Conservation (phyloP, 129 eudicot genomes). For the Escallonia herrerae region DNA sequence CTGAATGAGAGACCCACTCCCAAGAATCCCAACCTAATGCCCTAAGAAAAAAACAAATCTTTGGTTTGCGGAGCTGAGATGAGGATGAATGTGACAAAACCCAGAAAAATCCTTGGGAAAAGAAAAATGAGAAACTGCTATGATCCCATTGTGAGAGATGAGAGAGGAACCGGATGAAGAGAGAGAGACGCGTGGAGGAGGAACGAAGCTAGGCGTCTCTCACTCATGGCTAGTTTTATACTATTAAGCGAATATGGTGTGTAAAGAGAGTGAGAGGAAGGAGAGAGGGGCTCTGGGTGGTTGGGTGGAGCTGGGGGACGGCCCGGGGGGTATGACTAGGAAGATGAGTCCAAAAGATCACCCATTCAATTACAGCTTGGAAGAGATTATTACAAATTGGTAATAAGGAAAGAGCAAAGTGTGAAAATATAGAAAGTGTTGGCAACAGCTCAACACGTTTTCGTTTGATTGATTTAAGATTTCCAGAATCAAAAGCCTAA, state of each 20-base stretch:
- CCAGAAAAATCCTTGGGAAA: not conserved
- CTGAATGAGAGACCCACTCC: not conserved
- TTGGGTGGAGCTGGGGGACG: too few species aligned
- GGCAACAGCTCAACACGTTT: constrained; percentile 39
- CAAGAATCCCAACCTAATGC: too few species aligned
- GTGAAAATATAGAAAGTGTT: not conserved
- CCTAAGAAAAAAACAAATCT: too few species aligned
- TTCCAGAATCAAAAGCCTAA: constrained; percentile 3
- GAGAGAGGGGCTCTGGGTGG: too few species aligned
- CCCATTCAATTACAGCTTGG: constrained; percentile 45
- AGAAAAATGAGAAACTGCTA: not conserved
- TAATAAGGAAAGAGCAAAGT: not conserved
- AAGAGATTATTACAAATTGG: not conserved
- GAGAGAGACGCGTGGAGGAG: not conserved
- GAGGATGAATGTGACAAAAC: too few species aligned
- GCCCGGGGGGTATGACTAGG: not conserved
- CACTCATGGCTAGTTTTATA: too few species aligned
- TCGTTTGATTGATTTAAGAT: constrained; percentile 7
- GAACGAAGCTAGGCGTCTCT: too few species aligned
- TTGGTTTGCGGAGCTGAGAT: too few species aligned
- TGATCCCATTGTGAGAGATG: constrained; percentile 11
- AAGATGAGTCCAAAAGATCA: constrained; percentile 31
- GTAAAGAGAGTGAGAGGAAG: too few species aligned
- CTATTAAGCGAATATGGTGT: too few species aligned
- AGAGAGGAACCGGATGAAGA: constrained; percentile 14